Evolutionary conservation across 768 basidiomycete genomes (phyloP).

Genomic region (Pleurotus salmoneostramineus): DNA sequence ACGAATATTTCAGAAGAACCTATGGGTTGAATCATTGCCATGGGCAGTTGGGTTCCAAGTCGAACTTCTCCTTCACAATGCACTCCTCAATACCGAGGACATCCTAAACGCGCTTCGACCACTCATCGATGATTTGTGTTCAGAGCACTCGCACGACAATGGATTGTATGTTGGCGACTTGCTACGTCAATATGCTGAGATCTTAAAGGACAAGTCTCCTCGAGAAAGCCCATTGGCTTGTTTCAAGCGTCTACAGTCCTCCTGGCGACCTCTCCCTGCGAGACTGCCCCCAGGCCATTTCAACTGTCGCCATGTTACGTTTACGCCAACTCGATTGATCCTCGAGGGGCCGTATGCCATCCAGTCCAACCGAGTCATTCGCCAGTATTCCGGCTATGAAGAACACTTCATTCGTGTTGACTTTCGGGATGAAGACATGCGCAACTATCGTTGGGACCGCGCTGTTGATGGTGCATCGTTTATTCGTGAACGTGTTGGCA

Average conservation of each 20-base stretch:
- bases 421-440: slow-evolving; percentile 79
- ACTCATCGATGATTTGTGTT: slow-evolving; percentile 37
- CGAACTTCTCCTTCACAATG: slow-evolving; percentile 63
- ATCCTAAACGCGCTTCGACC: slow-evolving; percentile 38
- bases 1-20: slow-evolving; percentile 40
- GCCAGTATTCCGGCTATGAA: slow-evolving; percentile 54
- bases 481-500: slow-evolving; percentile 56
- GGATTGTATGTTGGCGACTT: slow-evolving; percentile 36
- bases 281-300: slow-evolving; percentile 38
- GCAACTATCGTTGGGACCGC: slow-evolving; percentile 69
- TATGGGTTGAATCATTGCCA: slow-evolving; percentile 40
- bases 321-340: slow-evolving; percentile 71
- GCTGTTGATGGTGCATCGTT: slow-evolving; percentile 57
- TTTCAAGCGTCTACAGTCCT: slow-evolving; percentile 32
- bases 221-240: slow-evolving; percentile 39
- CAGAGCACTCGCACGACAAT: slow-evolving; percentile 18
- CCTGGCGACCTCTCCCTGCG: slow-evolving; percentile 2
- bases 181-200: slow-evolving; percentile 51
- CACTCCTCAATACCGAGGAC: slow-evolving; percentile 57
- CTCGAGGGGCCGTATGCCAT: slow-evolving; percentile 74
- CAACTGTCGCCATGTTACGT: slow-evolving; percentile 69
- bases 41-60: slow-evolving; percentile 79
- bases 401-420: slow-evolving; percentile 79
- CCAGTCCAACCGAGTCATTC: slow-evolving; percentile 80
- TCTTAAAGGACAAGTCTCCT: slow-evolving; percentile 34